A percentile compares a stretch with the other conserved stretches of the same genome.
Evolutionary conservation across 1,284 basidiomycete species (phyloP).

Genomic region (Pascua sp.): DNA sequence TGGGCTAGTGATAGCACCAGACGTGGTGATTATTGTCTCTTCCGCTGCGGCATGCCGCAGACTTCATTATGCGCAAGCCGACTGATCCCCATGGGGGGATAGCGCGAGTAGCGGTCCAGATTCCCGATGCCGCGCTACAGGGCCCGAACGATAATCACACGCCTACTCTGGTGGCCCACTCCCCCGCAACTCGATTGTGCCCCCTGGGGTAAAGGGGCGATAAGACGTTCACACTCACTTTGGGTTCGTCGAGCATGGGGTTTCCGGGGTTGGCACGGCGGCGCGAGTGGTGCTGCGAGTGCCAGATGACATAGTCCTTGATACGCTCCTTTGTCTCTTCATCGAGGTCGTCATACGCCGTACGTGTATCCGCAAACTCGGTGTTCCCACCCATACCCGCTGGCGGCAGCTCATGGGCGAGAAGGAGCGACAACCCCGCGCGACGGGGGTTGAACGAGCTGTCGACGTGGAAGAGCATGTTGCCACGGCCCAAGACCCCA

Average conservation of each 20-base stretch:
- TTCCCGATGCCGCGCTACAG: too few species aligned
- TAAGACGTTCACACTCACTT: constrained; percentile 2
- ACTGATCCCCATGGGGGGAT: too few species aligned
- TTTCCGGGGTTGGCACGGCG: constrained; percentile 19
- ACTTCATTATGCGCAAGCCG: too few species aligned
- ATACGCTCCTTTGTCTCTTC: constrained; percentile 28
- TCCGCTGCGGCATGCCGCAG: too few species aligned
- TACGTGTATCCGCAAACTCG: constrained; percentile 26
- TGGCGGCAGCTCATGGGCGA: constrained; percentile 24
- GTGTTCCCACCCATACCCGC: constrained; percentile 20
- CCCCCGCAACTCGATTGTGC: background rate
- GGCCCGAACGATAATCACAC: too few species aligned
- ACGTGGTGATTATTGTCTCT: too few species aligned
- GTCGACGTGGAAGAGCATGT: constrained; percentile 23
- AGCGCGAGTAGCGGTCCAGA: too few species aligned
- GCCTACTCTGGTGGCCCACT: background rate
- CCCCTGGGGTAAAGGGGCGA: too few species aligned
- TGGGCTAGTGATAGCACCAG: too few species aligned
- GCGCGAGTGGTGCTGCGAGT: constrained; percentile 25
- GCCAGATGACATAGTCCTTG: constrained; percentile 29
- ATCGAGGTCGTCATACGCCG: constrained; percentile 20
- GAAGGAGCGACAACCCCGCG: constrained; percentile 20
- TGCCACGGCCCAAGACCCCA: constrained; percentile 6
- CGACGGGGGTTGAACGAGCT: constrained; percentile 25
- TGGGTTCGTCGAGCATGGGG: constrained; percentile 15